Evolutionary conservation across 2,329 filamentous ascomycete species (phyloP).

Genomic region (Corinectria fuckeliana): DNA sequence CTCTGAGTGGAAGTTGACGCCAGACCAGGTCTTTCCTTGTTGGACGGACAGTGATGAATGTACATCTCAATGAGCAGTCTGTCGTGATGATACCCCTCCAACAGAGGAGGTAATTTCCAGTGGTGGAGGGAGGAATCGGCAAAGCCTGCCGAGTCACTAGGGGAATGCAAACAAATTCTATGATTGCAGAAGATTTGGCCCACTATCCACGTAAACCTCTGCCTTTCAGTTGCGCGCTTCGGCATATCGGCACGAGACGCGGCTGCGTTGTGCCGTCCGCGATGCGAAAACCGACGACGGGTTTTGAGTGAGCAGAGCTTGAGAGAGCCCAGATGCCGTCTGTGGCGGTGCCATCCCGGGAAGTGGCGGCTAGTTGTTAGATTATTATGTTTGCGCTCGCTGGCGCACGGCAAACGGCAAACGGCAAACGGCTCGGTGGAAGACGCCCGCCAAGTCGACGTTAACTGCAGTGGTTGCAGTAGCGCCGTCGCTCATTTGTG

Average conservation of each 20-base stretch:
- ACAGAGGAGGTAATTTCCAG: background rate
- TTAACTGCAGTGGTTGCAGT: background rate
- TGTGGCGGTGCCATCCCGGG: background rate
- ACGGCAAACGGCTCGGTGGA: background rate
- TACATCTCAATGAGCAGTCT: background rate
- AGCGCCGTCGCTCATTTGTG: background rate
- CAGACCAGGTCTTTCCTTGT: no score
- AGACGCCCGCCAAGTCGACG: background rate
- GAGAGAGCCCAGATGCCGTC: background rate
- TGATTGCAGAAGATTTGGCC: background rate
- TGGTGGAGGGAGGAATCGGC: slow-evolving; percentile 1
- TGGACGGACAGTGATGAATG: background rate
- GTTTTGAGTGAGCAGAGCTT: no score
- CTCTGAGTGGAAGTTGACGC: background rate
- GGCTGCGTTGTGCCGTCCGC: background rate
- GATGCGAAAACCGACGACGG: background rate
- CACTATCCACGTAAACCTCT: slow-evolving; percentile 3
- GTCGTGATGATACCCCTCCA: background rate
- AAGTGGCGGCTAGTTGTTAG: slow-evolving; percentile 1
- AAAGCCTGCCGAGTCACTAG: slow-evolving; percentile 9
- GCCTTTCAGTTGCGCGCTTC: background rate
- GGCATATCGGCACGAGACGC: slow-evolving; percentile 9
- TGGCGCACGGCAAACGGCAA: background rate
- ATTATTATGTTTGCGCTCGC: background rate
- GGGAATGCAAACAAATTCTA: slow-evolving; percentile 15